A percentile compares a stretch with the other conserved stretches of the same genome.
Conservation (phyloP, 2,329 filamentous ascomycete species). For the Mycosphaerella sp. region DNA sequence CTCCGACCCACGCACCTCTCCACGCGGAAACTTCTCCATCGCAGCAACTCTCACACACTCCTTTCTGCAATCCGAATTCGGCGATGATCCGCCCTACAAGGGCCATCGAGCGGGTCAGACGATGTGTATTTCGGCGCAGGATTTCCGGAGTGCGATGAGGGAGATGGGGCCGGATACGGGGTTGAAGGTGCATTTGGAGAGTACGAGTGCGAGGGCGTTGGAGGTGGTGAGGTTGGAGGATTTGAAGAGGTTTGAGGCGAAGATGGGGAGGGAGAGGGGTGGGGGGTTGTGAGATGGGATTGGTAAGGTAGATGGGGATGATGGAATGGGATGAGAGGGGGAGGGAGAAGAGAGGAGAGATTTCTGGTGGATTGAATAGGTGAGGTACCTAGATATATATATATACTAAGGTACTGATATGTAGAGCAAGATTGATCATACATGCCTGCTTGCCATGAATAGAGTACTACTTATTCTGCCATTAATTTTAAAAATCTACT, state of each 20-base stretch:
- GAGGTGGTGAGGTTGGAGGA: slow-evolving; percentile 13
- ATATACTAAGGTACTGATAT: too few species aligned
- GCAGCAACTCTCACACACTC: slow-evolving; percentile 19
- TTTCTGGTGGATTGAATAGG: too few species aligned
- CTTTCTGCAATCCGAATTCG: slow-evolving; percentile 19
- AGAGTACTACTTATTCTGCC: too few species aligned
- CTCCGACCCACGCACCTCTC: slow-evolving; percentile 10
- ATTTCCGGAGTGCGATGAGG: slow-evolving; percentile 15
- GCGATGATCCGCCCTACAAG: slow-evolving; percentile 16
- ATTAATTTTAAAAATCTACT: too few species aligned
- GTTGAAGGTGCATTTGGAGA: slow-evolving; percentile 18
- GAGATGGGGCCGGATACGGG: slow-evolving; percentile 17
- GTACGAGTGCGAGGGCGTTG: slow-evolving; percentile 17
- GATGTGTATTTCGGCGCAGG: slow-evolving; percentile 17
- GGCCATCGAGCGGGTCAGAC: slow-evolving; percentile 16
- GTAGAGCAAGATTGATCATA: too few species aligned
- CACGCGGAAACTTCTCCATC: slow-evolving; percentile 13
- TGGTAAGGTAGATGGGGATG: too few species aligned
- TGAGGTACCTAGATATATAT: too few species aligned
- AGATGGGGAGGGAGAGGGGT: not conserved
- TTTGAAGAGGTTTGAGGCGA: slow-evolving; percentile 16
- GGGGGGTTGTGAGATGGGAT: not conserved
- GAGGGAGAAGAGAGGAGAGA: slow-evolving; percentile 5
- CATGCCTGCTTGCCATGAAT: too few species aligned
- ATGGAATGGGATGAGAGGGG: not conserved